A percentile compares a stretch with the other conserved stretches of the same genome.
These are phyloP conservation scores for Penicillium sp. DNA, from an alignment of 2,329 filamentous ascomycete species.

Conservation along the genomic window DNA sequence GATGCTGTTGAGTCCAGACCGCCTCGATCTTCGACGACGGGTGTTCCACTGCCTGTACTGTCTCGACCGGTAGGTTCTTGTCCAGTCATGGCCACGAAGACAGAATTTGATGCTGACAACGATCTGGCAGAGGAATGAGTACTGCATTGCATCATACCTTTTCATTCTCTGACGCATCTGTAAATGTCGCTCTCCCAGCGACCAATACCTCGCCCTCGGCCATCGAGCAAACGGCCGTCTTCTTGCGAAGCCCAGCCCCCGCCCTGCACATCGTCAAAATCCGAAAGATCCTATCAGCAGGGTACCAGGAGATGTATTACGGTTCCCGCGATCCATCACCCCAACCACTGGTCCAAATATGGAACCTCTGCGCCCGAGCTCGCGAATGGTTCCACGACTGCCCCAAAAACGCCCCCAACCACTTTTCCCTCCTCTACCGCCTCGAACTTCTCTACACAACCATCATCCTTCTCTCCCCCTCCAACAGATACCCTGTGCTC, in stretches of 20 bases:
- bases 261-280: conserved; percentile 80
- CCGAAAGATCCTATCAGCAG: conserved; percentile 81
- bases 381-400: conserved; percentile 77
- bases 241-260: conserved; percentile 64
- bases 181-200: conserved; percentile 75
- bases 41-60: conserved; percentile 92
- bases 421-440: conserved; percentile 77
- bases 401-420: conserved; percentile 64
- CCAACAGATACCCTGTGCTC: conserved; percentile 69
- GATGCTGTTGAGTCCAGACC: conserved; percentile 66
- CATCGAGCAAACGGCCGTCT: conserved; percentile 47
- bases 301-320: conserved; percentile 88
- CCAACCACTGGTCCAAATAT: conserved; percentile 60
- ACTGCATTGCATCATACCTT: conserved; percentile 86
- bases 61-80: conserved; percentile 70
- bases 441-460: conserved; percentile 90
- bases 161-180: conserved; percentile 88
- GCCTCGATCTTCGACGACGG: conserved; percentile 75
- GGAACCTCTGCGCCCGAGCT: conserved; percentile 61
- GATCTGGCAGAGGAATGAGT: conserved; percentile 70
- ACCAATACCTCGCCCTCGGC: conserved; percentile 52
- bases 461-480: conserved; percentile 84
- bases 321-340: conserved; percentile 70
- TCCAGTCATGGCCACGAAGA: background rate
- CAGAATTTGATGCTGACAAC: conserved; percentile 12